These are phyloP conservation scores for Hypoxylon sp. DNA, from an alignment of 2,329 filamentous ascomycete species.

Conservation along the genomic window DNA sequence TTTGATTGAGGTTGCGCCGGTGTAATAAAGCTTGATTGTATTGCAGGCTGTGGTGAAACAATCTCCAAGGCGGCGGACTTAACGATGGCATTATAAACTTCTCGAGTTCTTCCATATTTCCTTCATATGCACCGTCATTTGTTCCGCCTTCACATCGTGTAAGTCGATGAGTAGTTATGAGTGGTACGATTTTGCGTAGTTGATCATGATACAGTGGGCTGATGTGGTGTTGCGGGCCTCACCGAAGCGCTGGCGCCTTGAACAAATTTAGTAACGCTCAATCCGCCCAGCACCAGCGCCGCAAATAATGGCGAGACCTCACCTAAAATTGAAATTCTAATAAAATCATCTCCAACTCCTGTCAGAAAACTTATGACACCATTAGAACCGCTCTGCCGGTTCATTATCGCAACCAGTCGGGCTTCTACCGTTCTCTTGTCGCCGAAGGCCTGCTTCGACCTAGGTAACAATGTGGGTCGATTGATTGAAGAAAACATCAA, in stretches of 20 bases:
- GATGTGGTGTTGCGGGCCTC: slow-evolving; percentile 41
- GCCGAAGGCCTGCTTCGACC: slow-evolving; percentile 32
- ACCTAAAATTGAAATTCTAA: slow-evolving; percentile 24
- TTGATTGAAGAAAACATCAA: slow-evolving; percentile 12
- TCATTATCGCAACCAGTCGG: slow-evolving; percentile 40
- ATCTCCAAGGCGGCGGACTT: slow-evolving; percentile 20
- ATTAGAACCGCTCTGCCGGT: slow-evolving; percentile 29
- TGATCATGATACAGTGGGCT: slow-evolving; percentile 44
- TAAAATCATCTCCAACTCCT: slow-evolving; percentile 35
- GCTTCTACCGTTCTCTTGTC: slow-evolving; percentile 28
- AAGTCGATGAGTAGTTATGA: slow-evolving; percentile 23
- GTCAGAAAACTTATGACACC: slow-evolving; percentile 25
- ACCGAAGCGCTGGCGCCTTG: slow-evolving; percentile 40
- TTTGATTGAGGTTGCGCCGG: slow-evolving; percentile 29
- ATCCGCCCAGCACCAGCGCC: slow-evolving; percentile 27
- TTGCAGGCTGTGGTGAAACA: slow-evolving; percentile 47
- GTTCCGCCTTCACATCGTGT: slow-evolving; percentile 34
- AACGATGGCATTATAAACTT: slow-evolving; percentile 42
- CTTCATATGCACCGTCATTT: slow-evolving; percentile 15
- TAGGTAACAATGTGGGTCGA: slow-evolving; percentile 7
- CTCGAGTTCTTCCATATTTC: slow-evolving; percentile 27
- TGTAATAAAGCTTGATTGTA: slow-evolving; percentile 40
- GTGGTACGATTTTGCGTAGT: slow-evolving; percentile 38
- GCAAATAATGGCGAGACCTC: slow-evolving; percentile 35
- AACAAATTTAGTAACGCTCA: slow-evolving; percentile 38